A percentile compares a stretch with the other conserved stretches of the same genome.
Conservation (phyloP, 2,329 filamentous ascomycete genomes). For the Thelonectria discophora region DNA sequence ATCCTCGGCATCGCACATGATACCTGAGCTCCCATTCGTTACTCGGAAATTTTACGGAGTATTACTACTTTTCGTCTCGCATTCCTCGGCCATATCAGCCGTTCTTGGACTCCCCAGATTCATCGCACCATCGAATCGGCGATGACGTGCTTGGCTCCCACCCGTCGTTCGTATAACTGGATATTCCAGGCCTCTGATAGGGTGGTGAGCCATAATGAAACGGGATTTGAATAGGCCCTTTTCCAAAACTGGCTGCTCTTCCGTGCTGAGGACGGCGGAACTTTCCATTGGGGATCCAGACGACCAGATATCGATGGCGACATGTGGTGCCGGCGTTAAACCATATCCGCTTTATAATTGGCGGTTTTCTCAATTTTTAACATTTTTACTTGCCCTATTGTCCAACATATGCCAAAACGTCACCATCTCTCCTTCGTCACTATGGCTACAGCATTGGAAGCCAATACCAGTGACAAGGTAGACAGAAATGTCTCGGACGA, state of each 20-base stretch:
- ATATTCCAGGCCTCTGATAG: not conserved
- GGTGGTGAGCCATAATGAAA: not conserved
- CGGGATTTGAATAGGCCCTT: not conserved
- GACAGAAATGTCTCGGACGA: not conserved
- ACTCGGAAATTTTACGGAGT: not conserved
- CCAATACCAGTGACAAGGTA: not conserved
- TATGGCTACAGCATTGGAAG: not conserved
- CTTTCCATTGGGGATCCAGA: no score
- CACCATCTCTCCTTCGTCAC: not conserved
- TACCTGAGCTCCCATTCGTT: not conserved
- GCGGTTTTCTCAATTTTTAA: not conserved
- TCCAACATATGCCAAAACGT: not conserved
- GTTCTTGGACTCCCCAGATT: not conserved
- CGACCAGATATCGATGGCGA: constrained; percentile 8
- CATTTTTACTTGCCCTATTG: not conserved
- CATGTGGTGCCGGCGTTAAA: no score
- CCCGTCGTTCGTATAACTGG: not conserved
- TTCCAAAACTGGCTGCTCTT: not conserved
- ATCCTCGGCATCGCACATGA: no score
- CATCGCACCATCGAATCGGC: constrained; percentile 13
- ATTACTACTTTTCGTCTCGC: not conserved
- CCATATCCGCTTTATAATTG: no score
- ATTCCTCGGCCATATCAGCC: not conserved
- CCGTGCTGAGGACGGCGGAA: not conserved
- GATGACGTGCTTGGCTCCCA: constrained; percentile 15